Evolutionary conservation across 2,329 filamentous ascomycete species (phyloP).

Genomic region (Ophiostoma ips): DNA sequence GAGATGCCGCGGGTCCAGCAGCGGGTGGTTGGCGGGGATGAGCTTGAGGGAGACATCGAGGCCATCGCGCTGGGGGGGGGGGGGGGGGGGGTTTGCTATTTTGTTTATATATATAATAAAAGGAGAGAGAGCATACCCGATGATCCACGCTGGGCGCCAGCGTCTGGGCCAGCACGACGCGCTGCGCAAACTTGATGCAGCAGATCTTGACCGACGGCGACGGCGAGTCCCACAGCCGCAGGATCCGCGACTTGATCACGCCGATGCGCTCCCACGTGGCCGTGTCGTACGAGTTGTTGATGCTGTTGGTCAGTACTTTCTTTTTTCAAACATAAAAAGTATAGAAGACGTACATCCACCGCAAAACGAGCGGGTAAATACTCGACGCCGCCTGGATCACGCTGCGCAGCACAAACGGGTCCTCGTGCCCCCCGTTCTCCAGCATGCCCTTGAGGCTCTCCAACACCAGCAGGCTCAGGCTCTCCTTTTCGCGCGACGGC

Average conservation of each 20-base stretch:
- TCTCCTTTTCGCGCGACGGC: slow-evolving; percentile 63
- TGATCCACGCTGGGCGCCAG: slow-evolving; percentile 69
- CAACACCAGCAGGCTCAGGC: slow-evolving; percentile 61
- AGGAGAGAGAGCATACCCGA: slow-evolving; percentile 24
- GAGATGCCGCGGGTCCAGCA: slow-evolving; percentile 65
- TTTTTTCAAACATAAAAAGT: slow-evolving; percentile 12
- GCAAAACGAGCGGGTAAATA: slow-evolving; percentile 82
- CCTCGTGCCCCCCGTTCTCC: slow-evolving; percentile 59
- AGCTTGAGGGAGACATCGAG: slow-evolving; percentile 78
- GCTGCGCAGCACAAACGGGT: slow-evolving; percentile 68
- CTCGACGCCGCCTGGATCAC: slow-evolving; percentile 80
- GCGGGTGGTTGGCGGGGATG: slow-evolving; percentile 67
- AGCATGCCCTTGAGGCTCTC: slow-evolving; percentile 59
- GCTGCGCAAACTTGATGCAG: slow-evolving; percentile 95
- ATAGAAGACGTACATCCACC: slow-evolving; percentile 69
- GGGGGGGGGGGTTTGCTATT: no score
- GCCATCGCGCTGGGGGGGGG: slow-evolving; percentile 57
- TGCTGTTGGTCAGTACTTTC: slow-evolving; percentile 43
- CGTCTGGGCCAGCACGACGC: slow-evolving; percentile 83
- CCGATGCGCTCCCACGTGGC: slow-evolving; percentile 79
- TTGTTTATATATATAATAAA: background rate
- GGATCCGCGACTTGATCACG: slow-evolving; percentile 75
- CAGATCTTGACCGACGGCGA: slow-evolving; percentile 69
- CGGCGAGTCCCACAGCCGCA: slow-evolving; percentile 76
- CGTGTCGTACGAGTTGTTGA: slow-evolving; percentile 70